Evolutionary conservation across 2,329 filamentous ascomycete species (phyloP).

Genomic region (Phialemoniopsis sp.): DNA sequence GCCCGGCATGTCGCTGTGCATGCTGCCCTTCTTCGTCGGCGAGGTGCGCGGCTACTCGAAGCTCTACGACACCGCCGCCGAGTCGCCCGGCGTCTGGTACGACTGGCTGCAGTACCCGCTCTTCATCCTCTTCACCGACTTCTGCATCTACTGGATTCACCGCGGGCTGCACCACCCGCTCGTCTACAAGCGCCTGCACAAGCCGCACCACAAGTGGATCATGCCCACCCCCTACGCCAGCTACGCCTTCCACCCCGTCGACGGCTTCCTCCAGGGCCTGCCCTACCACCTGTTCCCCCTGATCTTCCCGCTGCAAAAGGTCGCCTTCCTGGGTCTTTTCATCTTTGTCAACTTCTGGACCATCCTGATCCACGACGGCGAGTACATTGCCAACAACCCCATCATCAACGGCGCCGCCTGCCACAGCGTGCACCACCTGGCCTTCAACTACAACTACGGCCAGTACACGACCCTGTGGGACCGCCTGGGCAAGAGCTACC

Average conservation of each 20-base stretch:
- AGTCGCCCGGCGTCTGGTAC: slow-evolving; percentile 76
- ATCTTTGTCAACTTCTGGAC: slow-evolving; percentile 96
- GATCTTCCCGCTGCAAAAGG: slow-evolving; percentile 87
- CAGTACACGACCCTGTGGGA: slow-evolving; percentile 95
- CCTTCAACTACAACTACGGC: slow-evolving; percentile 89
- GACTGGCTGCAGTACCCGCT: slow-evolving; percentile 80
- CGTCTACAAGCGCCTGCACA: slow-evolving; percentile 87
- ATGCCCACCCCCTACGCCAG: slow-evolving; percentile 93
- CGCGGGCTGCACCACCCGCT: slow-evolving; percentile 75
- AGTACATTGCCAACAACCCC: slow-evolving; percentile 88
- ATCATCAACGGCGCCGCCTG: slow-evolving; percentile 92
- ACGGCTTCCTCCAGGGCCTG: slow-evolving; percentile 82
- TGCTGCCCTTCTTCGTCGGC: slow-evolving; percentile 72
- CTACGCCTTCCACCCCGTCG: slow-evolving; percentile 91
- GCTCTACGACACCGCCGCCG: slow-evolving; percentile 76
- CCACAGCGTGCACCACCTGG: slow-evolving; percentile 86
- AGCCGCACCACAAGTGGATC: slow-evolving; percentile 99
- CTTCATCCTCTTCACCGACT: slow-evolving; percentile 86
- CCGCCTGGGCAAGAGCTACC: slow-evolving; percentile 80
- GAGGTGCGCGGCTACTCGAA: slow-evolving; percentile 84
- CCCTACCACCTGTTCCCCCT: slow-evolving; percentile 95
- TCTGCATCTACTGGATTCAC: slow-evolving; percentile 89
- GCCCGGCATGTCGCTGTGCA: slow-evolving; percentile 79
- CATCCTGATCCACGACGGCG: slow-evolving; percentile 92
- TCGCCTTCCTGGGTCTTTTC: slow-evolving; percentile 82